Conservation (phyloP, 441 rosid genomes). For the Theobroma grandiflorum region DNA sequence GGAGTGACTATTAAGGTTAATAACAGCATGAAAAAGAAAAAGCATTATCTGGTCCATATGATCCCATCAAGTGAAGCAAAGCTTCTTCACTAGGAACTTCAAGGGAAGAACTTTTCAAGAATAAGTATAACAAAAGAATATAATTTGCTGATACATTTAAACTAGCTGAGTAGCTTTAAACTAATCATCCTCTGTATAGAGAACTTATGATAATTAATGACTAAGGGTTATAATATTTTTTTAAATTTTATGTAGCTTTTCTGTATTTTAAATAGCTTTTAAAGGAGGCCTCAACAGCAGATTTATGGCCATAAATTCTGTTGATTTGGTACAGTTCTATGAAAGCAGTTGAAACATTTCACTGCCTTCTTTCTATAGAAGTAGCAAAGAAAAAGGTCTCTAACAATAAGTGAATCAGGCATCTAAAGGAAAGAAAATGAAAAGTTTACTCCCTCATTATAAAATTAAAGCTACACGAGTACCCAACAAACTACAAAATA, state of each 20-base stretch:
- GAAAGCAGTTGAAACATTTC: neutral
- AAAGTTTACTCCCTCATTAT: conserved; percentile 1
- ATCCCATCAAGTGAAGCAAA: neutral
- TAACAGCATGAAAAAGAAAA: neutral
- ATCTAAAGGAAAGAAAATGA: neutral
- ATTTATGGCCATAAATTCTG: neutral
- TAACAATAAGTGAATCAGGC: neutral
- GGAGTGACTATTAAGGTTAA: neutral
- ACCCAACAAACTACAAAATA: neutral
- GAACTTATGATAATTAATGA: neutral
- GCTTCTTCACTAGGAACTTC: neutral
- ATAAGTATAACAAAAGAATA: neutral
- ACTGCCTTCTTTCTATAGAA: neutral
- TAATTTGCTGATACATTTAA: neutral
- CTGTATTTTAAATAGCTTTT: neutral
- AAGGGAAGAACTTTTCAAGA: neutral
- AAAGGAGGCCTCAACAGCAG: neutral
- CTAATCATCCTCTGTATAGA: neutral
- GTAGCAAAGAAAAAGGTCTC: neutral
- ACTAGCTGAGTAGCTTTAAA: neutral
- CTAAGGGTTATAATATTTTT: neutral
- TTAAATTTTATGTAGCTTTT: conserved; percentile 3
- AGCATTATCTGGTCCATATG: neutral
- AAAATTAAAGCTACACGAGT: neutral
- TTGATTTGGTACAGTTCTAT: neutral